These are phyloP conservation scores for Angomonas deanei DNA, from an alignment of 208 protist genomes.

Conservation along the genomic window DNA sequence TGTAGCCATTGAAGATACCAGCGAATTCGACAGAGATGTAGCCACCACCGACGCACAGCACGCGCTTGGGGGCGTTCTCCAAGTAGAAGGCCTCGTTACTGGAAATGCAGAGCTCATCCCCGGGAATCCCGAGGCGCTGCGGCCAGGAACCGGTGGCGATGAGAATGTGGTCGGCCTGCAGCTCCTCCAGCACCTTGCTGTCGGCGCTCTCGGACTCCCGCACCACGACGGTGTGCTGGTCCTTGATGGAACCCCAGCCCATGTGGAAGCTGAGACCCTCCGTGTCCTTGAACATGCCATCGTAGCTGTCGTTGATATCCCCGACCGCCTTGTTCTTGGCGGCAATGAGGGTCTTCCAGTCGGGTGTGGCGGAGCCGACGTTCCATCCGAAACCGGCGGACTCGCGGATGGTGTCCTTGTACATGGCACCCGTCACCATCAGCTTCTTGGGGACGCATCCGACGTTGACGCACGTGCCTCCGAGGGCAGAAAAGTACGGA, in stretches of 20 bases:
- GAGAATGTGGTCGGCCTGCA: slow-evolving; percentile 77
- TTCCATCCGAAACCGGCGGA: slow-evolving; percentile 80
- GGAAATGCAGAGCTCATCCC: slow-evolving; percentile 86
- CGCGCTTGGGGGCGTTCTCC: slow-evolving; percentile 58
- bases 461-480: slow-evolving; percentile 85
- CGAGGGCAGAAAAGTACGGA: slow-evolving; percentile 69
- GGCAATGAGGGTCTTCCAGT: slow-evolving; percentile 84
- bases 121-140: slow-evolving; percentile 64
- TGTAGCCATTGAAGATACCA: slow-evolving; percentile 90
- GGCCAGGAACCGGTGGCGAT: slow-evolving; percentile 86
- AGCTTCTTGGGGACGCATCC: slow-evolving; percentile 89
- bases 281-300: slow-evolving; percentile 83
- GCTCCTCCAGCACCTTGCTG: slow-evolving; percentile 48
- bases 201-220: slow-evolving; percentile 38
- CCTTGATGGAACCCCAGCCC: slow-evolving; percentile 71
- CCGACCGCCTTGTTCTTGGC: slow-evolving; percentile 83
- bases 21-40: slow-evolving; percentile 91
- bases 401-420: slow-evolving; percentile 78
- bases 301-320: slow-evolving; percentile 90
- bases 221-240: slow-evolving; percentile 70
- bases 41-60: slow-evolving; percentile 82
- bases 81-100: slow-evolving; percentile 92
- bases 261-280: slow-evolving; percentile 79
- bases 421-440: slow-evolving; percentile 80
- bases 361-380: slow-evolving; percentile 34